A percentile compares a stretch with the other conserved stretches of the same genome.
phyloP scores from a whole-genome alignment of 805 yeast species.

The Ogataea salicorniae region DNA sequence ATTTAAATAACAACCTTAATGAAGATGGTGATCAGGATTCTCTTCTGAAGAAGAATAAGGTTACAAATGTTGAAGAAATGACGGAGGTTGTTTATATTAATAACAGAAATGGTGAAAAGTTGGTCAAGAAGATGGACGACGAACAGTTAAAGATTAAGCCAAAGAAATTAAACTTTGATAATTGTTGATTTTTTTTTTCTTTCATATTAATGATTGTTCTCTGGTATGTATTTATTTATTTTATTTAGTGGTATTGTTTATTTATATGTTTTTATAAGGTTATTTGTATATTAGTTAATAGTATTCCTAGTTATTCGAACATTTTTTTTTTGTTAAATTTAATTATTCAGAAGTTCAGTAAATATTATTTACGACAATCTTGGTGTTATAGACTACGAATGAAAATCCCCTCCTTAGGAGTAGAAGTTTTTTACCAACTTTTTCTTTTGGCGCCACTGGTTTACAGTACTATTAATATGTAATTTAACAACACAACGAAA shows the following conservation, averaged over 20 bases:
- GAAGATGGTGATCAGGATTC: not conserved
- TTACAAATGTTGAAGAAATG: not conserved
- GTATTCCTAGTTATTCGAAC: not conserved
- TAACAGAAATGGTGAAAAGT: slow-evolving; percentile 30
- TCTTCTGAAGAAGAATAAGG: not conserved
- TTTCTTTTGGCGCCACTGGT: too few species aligned
- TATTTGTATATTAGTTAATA: not conserved
- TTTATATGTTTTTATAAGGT: not conserved
- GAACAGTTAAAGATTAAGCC: slow-evolving; percentile 35
- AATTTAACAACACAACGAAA: too few species aligned
- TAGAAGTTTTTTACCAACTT: too few species aligned
- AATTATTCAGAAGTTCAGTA: too few species aligned
- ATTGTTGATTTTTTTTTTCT: not conserved
- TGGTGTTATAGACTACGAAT: too few species aligned
- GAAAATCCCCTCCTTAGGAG: too few species aligned
- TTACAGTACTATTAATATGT: too few species aligned
- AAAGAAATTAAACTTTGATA: slow-evolving; percentile 32
- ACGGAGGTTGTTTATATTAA: slow-evolving; percentile 20
- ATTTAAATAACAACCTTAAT: not conserved
- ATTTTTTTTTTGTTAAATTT: not conserved
- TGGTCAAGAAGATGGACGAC: slow-evolving; percentile 27
- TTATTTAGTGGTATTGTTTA: not conserved
- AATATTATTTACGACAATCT: too few species aligned
- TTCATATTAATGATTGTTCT: not conserved
- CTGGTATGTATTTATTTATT: not conserved